phyloP scores from a whole-genome alignment of 331 rosid species.

The Cydonia oblonga region DNA sequence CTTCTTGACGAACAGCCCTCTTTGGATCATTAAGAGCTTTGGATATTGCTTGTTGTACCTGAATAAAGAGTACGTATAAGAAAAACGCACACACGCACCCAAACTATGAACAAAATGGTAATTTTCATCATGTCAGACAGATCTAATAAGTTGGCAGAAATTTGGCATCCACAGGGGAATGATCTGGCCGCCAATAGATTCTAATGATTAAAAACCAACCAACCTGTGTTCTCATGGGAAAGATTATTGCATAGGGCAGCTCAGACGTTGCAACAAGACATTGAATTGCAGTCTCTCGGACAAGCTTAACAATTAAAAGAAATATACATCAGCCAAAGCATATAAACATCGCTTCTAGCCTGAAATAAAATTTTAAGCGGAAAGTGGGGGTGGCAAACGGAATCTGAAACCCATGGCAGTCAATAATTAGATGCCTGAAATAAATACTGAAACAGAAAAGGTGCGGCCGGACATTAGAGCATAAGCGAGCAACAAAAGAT shows the following conservation, averaged over 20 bases:
- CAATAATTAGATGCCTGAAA: not conserved
- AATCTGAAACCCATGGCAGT: not conserved
- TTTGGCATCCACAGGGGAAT: not conserved
- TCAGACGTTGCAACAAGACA: conserved; percentile 72
- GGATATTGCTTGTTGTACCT: conserved; percentile 53
- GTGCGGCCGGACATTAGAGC: not conserved
- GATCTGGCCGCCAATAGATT: not conserved
- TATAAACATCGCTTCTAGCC: not conserved
- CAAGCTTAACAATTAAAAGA: conserved; percentile 47
- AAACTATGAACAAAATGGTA: not conserved
- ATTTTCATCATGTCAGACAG: not conserved
- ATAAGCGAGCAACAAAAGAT: conserved; percentile 12
- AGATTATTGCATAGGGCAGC: conserved; percentile 70
- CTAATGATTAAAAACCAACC: conserved; percentile 18
- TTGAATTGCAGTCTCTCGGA: conserved; percentile 83
- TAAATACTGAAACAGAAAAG: not conserved
- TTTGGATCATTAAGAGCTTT: conserved; percentile 65
- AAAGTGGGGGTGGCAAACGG: not conserved
- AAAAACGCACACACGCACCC: not conserved
- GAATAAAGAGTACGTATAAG: not conserved
- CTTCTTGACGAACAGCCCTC: conserved; percentile 83
- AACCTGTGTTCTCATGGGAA: conserved; percentile 82
- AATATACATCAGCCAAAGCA: not conserved
- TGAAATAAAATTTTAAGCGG: not conserved
- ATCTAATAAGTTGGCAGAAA: not conserved